Evolutionary conservation across 2,329 filamentous ascomycete genomes (phyloP).

Genomic region (Colletotrichum incanum): DNA sequence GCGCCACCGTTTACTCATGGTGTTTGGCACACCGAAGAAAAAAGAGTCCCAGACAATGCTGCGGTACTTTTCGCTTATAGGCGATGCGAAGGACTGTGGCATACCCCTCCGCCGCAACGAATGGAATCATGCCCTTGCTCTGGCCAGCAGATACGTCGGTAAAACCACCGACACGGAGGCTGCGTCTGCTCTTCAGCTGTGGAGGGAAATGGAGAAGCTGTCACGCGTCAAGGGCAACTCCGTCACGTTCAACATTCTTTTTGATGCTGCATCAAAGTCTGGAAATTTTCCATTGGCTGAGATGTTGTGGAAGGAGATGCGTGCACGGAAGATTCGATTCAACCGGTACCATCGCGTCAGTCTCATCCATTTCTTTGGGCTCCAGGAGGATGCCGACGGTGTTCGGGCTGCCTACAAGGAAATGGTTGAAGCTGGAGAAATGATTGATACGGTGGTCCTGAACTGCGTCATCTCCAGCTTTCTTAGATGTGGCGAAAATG

Average conservation of each 20-base stretch:
- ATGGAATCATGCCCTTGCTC: slow-evolving; percentile 89
- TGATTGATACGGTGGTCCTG: slow-evolving; percentile 88
- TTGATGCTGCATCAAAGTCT: slow-evolving; percentile 88
- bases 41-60: slow-evolving; percentile 77
- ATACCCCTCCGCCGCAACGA: slow-evolving; percentile 78
- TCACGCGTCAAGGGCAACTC: slow-evolving; percentile 76
- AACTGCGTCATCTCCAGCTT: slow-evolving; percentile 90
- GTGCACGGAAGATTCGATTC: slow-evolving; percentile 74
- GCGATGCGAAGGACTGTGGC: slow-evolving; percentile 84
- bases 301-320: slow-evolving; percentile 88
- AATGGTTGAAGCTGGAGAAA: slow-evolving; percentile 87
- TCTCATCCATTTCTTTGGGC: slow-evolving; percentile 87
- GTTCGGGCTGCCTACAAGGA: slow-evolving; percentile 85
- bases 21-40: slow-evolving; percentile 75
- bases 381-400: slow-evolving; percentile 80
- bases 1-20: slow-evolving; percentile 76
- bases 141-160: slow-evolving; percentile 81
- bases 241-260: slow-evolving; percentile 95
- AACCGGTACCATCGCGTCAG: slow-evolving; percentile 88
- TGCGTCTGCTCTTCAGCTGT: slow-evolving; percentile 81
- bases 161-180: slow-evolving; percentile 72
- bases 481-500: slow-evolving; percentile 81
- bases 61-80: slow-evolving; percentile 86
- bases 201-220: slow-evolving; percentile 90
- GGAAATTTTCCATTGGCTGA: slow-evolving; percentile 89